Evolutionary conservation across 1,139 yeast species (phyloP), one percentile per base, ranked within the genome.

Genomic region (Kluyveromyces marxianus): DNA sequence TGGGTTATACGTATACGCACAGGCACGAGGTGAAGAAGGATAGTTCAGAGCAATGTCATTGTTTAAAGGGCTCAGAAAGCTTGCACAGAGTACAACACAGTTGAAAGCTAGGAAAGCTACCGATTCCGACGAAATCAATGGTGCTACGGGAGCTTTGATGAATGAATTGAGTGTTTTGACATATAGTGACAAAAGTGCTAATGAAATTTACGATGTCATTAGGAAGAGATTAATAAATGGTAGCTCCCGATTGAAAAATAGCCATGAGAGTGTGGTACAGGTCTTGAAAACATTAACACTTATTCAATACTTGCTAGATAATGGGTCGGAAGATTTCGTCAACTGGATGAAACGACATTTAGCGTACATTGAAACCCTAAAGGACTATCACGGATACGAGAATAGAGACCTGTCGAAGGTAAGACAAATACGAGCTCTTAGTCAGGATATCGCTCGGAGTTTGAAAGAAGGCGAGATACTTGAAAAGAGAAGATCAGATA

Each of bases 111-210:
- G 48, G 45, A 55, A 54, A 26, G 63, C 63, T 4, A 62, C 66
- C 4, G 61, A 60, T 51, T 65, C 61, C 27, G 52, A 56, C 45
- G 65, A 60, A 40, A 48, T 40, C 21, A 45, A 50, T 25, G 63
- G 65, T 30, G 61, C 63, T 5, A 60, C 62, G 3, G 64, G 63
- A 8, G 54, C 67, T 4, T 46, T 62, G 34, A 62, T 62, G 65
- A 61, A 56, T 49, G 66, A 62, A 45, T 57, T 62, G 6, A 58
- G 63, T n/a, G 59, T 61, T 2, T 46, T 62, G 33, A 62, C 66
- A 2, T 62, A 61, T 39, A 60, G 59, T 47, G 51, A 58, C 24
- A 60, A 57, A 49, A 60, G 66, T 2, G 42, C 60, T 31, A 55
- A 55, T 37, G 67, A 62, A 42, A 58, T 62, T 21, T 50, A 54